Base-by-base conservation (phyloP, 2,329 filamentous ascomycete species). In the Thelonectria discophora region DNA sequence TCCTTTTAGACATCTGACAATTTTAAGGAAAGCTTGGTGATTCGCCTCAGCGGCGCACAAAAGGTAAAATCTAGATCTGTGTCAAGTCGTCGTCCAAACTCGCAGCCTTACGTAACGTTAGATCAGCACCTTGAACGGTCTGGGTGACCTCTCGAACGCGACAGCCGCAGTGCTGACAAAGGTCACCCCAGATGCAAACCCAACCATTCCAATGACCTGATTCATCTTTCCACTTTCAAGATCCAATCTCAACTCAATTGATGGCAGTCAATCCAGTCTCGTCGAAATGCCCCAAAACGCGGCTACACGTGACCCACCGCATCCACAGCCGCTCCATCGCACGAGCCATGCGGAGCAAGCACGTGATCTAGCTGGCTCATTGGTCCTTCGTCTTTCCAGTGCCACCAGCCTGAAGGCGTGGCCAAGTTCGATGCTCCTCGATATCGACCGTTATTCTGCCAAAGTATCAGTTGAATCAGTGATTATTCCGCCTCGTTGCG, bases 381-480 rank as follows among this genome's bases (percentile, higher is more conserved):
- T 59, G 56, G 53, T 62, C 61, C 56, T 49, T 66, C 67, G 50
- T 64, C 58, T 56, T 39, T 60, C 63, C 67, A 71, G 66, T 59
- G 60, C 61, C 67, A 60, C 64, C 64, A 65, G 64, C 61, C 64
- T 49, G 37, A 43, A 43, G 30, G 30, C 55, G 67, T 63, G 63
- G 63, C 64, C 58, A 68, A 47, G 46, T 64, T 45, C 57, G 47
- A 60, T 62, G 60, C 64, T 65, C 65, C 67, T 72, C 69, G 65
- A 75, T 76, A 77, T 75, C 73, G 71, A 65, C 72, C 71, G 72
- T 73, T 72, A 74, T 75, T 78, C 74, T 73, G 73, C 72, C 62
- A 65, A 73, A 78, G 73, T 78, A 79, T 77, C 68, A 72, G 74
- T 79, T 78, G 75, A 71, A 66, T 71, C 69, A 76, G 72, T 73